Evolutionary conservation across 176 grass and related monocot species (phyloP), one percentile per base, ranked within the genome.

Genomic region (Typha latifolia): DNA sequence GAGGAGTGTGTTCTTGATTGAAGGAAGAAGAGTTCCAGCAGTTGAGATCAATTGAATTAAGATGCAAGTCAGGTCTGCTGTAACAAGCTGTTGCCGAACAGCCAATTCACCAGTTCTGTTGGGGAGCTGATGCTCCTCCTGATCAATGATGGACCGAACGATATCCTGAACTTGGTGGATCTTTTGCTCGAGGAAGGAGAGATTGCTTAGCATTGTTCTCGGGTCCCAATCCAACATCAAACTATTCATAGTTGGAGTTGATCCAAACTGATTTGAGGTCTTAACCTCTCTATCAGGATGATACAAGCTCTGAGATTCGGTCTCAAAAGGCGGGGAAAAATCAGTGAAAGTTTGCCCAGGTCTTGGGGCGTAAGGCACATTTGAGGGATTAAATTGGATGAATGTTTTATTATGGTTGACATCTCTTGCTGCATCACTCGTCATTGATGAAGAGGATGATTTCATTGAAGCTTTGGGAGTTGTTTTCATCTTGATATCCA

Each of bases 1-100:
- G 12, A 67, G 19, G 12, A 48, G 51, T 7, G 32, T 65, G 63
- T 57, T 75, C 49, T 75, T 75, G n/a, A 67, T 67, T 19, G 64
- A 26, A 49, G 72, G 66, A 34, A 75, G 76, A 68, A 90, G 87
- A 81, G 64, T 78, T 29, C 76, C 70, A 67, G 83, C 79, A 62
- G 80, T 80, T 66, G 87, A 83, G 66, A 78, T 14, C 76, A 90
- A 81, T 69, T 90, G 87, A 61, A 78, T 78, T 61, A 85, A 79
- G 50, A 90, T 90, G 87, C 80, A 86, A 20, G 80, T 80, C 55
- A 90, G 83, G 74, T 90, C 87, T 64, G 80, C 77, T 22, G 87
- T 80, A 14, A 90, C 87, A 71, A 90, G 76, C 74, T 90, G 83
- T 62, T 77, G 80, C 70, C 64, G 71, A n/a, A 37, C 73, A 27